These are phyloP conservation scores for Butyriboletus loyo DNA, from an alignment of 768 basidiomycete genomes.

Conservation along the genomic window DNA sequence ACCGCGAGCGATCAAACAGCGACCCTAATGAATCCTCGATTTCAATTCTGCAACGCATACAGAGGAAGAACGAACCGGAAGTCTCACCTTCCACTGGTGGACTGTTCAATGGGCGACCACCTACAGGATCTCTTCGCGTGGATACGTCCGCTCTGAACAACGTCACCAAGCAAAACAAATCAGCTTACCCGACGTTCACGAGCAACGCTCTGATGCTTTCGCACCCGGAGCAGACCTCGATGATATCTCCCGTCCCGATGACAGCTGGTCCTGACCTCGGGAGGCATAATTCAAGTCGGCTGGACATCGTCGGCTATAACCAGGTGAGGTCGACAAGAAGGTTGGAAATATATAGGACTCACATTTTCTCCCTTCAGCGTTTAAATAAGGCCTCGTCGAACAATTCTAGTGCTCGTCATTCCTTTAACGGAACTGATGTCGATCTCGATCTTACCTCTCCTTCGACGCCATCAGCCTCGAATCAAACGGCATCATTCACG, in stretches of 20 bases:
- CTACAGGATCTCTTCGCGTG: slow-evolving; percentile 67
- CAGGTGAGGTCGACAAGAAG: slow-evolving; percentile 45
- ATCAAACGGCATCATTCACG: slow-evolving; percentile 39
- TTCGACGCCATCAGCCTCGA: slow-evolving; percentile 49
- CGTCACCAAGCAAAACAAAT: slow-evolving; percentile 74
- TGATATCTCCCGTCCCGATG: slow-evolving; percentile 74
- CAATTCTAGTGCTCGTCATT: slow-evolving; percentile 61
- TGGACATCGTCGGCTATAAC: slow-evolving; percentile 71
- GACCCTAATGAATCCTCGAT: slow-evolving; percentile 72
- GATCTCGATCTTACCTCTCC: slow-evolving; percentile 58
- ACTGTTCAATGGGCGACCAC: slow-evolving; percentile 62
- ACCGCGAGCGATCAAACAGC: slow-evolving; percentile 72
- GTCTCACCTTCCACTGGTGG: slow-evolving; percentile 37
- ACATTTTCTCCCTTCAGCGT: slow-evolving; percentile 35
- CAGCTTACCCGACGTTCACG: slow-evolving; percentile 68
- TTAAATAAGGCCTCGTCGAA: slow-evolving; percentile 46
- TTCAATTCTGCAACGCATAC: slow-evolving; percentile 77
- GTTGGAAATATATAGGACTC: slow-evolving; percentile 4
- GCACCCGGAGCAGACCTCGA: slow-evolving; percentile 53
- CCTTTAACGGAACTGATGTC: slow-evolving; percentile 70
- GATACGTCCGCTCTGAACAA: slow-evolving; percentile 67
- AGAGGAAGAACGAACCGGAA: slow-evolving; percentile 60
- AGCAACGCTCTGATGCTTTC: slow-evolving; percentile 49
- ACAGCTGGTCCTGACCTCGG: slow-evolving; percentile 86
- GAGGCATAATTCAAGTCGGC: slow-evolving; percentile 64